These are phyloP conservation scores for Umbelopsis sp. DNA, from an alignment of 371 early-diverging fungal genomes.

Conservation along the genomic window DNA sequence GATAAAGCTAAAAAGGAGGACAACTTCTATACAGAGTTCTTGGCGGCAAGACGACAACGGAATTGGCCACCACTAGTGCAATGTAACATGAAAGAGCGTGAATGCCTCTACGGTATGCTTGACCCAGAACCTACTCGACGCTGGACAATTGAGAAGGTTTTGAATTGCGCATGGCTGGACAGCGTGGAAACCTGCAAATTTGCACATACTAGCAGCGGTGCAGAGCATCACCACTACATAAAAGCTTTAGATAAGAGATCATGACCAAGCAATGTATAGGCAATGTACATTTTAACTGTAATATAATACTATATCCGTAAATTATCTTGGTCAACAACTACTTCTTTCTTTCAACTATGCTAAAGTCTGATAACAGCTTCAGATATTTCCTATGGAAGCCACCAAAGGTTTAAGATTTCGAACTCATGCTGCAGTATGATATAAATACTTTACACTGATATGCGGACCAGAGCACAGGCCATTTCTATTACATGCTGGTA, in stretches of 20 bases:
- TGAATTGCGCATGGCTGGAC: slow-evolving; percentile 80
- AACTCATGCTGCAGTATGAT: too few species aligned
- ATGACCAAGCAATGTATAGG: not conserved
- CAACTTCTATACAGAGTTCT: not conserved
- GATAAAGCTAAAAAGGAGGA: slow-evolving; percentile 28
- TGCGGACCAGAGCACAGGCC: too few species aligned
- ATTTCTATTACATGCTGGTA: too few species aligned
- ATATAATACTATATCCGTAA: too few species aligned
- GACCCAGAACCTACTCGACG: slow-evolving; percentile 74
- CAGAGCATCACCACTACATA: slow-evolving; percentile 12
- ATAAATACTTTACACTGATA: too few species aligned
- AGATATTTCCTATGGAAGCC: too few species aligned
- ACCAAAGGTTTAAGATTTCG: too few species aligned
- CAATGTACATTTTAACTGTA: not conserved
- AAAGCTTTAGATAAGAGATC: slow-evolving; percentile 1
- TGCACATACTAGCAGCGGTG: slow-evolving; percentile 19
- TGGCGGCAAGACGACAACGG: slow-evolving; percentile 4
- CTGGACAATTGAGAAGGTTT: slow-evolving; percentile 79
- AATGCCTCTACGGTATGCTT: slow-evolving; percentile 54
- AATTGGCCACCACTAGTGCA: slow-evolving; percentile 5
- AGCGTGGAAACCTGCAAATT: slow-evolving; percentile 39
- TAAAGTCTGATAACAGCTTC: too few species aligned
- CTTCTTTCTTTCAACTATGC: not conserved
- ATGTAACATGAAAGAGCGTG: slow-evolving; percentile 24
- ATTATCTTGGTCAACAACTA: not conserved